Conservation (phyloP, 2,329 filamentous ascomycete genomes). For the Emergomyces africanus region DNA sequence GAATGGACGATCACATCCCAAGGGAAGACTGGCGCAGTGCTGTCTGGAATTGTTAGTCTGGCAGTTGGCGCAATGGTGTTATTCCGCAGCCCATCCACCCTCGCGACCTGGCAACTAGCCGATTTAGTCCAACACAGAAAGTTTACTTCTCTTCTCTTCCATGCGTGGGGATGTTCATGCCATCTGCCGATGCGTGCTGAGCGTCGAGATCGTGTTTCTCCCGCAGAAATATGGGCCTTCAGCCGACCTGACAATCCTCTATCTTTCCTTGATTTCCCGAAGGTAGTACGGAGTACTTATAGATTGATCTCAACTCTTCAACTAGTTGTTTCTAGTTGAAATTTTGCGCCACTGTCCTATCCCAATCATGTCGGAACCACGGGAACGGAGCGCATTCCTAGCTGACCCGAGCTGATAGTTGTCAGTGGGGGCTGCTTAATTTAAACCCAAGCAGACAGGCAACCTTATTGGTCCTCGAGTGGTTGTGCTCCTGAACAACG, state of each 20-base stretch:
- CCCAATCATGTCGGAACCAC: background rate
- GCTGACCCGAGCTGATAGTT: background rate
- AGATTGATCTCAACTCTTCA: background rate
- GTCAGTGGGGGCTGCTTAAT: background rate
- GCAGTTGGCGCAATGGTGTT: too few species aligned
- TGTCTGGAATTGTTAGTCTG: too few species aligned
- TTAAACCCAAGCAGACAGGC: background rate
- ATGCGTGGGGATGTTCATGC: too few species aligned
- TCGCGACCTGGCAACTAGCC: background rate
- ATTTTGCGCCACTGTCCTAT: background rate
- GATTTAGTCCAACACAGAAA: background rate
- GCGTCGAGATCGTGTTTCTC: background rate
- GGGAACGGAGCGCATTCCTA: background rate
- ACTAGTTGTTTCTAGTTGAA: background rate
- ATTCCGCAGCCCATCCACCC: too few species aligned
- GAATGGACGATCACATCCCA: background rate
- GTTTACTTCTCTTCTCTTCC: background rate
- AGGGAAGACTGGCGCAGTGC: background rate
- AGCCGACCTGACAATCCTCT: background rate
- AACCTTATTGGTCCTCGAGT: background rate
- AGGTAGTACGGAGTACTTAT: too few species aligned
- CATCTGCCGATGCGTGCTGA: background rate
- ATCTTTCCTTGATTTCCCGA: background rate
- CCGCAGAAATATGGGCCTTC: background rate
- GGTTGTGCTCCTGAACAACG: background rate